phyloP scores from a whole-genome alignment of 495 filamentous ascomycete species.

The Annulohypoxylon nitens region DNA sequence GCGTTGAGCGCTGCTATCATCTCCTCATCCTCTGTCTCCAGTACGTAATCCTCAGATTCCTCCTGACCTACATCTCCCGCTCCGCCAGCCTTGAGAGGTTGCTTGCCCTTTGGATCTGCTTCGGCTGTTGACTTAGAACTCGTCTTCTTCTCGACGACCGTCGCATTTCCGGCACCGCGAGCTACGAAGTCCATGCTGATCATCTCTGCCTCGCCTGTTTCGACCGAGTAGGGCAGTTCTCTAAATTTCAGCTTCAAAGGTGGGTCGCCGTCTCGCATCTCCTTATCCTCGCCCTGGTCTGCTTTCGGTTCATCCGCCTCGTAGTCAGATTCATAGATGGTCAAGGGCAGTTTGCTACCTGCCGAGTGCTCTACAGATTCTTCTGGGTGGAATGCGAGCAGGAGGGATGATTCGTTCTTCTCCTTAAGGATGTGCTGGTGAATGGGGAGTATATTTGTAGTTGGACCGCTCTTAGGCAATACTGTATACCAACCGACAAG shows the following conservation, averaged over 20 bases:
- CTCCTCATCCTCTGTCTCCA: constrained; percentile 86
- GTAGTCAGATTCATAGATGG: constrained; percentile 88
- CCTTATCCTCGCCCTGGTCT: constrained; percentile 71
- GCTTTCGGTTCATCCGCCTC: constrained; percentile 69
- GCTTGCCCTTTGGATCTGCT: constrained; percentile 61
- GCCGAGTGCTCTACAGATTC: constrained; percentile 65
- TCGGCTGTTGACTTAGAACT: constrained; percentile 48
- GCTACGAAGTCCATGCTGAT: constrained; percentile 94
- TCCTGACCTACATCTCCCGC: constrained; percentile 48
- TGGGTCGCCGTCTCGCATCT: constrained; percentile 80
- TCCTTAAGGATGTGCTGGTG: constrained; percentile 78
- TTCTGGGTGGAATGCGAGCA: constrained; percentile 85
- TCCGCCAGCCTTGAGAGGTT: constrained; percentile 50
- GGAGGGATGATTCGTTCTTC: constrained; percentile 87
- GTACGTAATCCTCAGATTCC: constrained; percentile 58
- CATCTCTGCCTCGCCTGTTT: constrained; percentile 97
- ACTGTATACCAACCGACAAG: constrained; percentile 97
- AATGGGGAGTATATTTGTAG: constrained; percentile 73
- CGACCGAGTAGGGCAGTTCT: constrained; percentile 85
- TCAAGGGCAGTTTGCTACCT: constrained; percentile 86
- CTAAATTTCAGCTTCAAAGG: constrained; percentile 77
- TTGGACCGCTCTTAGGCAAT: constrained; percentile 79
- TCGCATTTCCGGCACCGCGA: constrained; percentile 81
- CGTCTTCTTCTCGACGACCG: constrained; percentile 66
- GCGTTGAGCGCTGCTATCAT: constrained; percentile 76